Evolutionary conservation across 495 filamentous ascomycete species (phyloP).

Genomic region (Xylaria telfairii): DNA sequence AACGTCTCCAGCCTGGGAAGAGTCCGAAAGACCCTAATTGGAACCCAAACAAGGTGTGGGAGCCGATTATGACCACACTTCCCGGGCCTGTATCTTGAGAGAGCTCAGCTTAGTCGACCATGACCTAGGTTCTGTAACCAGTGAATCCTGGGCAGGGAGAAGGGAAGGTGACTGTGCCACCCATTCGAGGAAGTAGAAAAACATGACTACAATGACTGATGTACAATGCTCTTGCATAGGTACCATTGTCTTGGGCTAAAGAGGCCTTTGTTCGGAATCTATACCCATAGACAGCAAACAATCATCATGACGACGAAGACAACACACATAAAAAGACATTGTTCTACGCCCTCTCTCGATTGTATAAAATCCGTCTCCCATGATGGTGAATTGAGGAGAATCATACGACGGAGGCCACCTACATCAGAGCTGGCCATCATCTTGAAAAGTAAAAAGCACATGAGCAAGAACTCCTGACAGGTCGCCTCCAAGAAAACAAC

Average conservation of each 20-base stretch:
- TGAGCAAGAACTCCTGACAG: background rate
- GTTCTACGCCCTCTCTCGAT: background rate
- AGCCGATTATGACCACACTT: background rate
- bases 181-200: background rate
- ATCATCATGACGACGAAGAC: background rate
- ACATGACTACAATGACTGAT: background rate
- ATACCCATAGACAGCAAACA: background rate
- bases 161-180: background rate
- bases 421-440: background rate
- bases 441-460: background rate
- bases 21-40: too few species aligned
- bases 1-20: background rate
- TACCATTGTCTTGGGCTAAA: background rate
- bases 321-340: background rate
- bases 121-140: background rate
- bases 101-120: background rate
- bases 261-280: background rate
- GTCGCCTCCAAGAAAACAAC: background rate
- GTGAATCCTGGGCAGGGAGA: background rate
- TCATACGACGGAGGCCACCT: background rate
- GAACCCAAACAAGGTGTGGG: background rate
- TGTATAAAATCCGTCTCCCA: background rate
- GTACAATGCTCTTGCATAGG: too few species aligned
- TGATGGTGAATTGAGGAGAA: background rate
- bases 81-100: too few species aligned